Evolutionary conservation across 768 basidiomycete genomes (phyloP).

Genomic region (Boletus pseudo-olivaceus): DNA sequence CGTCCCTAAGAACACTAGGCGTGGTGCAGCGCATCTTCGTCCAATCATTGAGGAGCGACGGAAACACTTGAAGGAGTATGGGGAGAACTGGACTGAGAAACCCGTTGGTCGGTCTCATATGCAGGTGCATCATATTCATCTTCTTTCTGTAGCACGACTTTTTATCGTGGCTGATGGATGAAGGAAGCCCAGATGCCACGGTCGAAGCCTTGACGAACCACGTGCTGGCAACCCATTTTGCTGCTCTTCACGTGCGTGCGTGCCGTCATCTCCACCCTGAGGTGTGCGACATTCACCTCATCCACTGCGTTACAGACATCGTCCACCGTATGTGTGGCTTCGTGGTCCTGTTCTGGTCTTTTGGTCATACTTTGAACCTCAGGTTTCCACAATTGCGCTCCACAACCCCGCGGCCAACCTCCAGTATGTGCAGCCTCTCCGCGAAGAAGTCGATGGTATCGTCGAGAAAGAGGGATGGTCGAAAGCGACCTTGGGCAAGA

Average conservation of each 20-base stretch:
- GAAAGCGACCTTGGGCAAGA: slow-evolving; percentile 15
- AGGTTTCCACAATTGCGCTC: not conserved
- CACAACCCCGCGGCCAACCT: not conserved
- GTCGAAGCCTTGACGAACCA: slow-evolving; percentile 9
- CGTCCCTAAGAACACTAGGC: not conserved
- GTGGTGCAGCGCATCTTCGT: slow-evolving; percentile 13
- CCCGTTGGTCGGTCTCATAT: slow-evolving; percentile 24
- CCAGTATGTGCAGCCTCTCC: slow-evolving; percentile 25
- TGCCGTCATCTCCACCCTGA: not conserved
- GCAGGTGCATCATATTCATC: not conserved
- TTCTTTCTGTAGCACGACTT: slow-evolving; percentile 27
- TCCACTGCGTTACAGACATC: not conserved
- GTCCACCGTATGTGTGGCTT: not conserved
- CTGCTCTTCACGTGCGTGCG: slow-evolving; percentile 21
- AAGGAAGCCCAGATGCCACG: not conserved
- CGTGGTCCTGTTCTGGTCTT: no score
- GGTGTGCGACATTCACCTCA: not conserved
- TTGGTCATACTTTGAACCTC: not conserved
- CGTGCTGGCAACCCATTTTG: slow-evolving; percentile 9
- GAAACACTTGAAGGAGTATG: slow-evolving; percentile 19
- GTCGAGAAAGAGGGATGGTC: not conserved
- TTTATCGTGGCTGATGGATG: slow-evolving; percentile 13
- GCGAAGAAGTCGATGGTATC: slow-evolving; percentile 32
- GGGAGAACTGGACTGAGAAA: slow-evolving; percentile 28
- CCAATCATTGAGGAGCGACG: slow-evolving; percentile 32